Conservation (phyloP, 352 stramenopile genomes). For the Phytopythium montanum region DNA sequence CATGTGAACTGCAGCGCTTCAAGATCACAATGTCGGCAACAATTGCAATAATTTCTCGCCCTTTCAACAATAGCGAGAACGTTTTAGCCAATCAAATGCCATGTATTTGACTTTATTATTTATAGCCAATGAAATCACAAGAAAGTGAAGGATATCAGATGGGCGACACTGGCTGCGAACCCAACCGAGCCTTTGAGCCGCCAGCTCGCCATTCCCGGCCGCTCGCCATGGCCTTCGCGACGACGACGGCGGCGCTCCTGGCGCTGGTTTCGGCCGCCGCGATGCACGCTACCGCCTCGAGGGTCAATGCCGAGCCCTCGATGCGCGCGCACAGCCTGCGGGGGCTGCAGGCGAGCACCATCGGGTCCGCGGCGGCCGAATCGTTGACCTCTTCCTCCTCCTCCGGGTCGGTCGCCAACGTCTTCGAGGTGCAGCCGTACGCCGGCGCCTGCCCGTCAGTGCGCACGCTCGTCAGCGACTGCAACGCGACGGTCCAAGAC, state of each 20-base stretch:
- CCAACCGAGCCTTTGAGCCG: no score
- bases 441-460: conserved; percentile 1
- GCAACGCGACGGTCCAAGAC: background rate
- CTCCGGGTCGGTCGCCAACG: background rate
- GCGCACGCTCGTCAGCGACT: background rate
- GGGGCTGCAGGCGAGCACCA: background rate
- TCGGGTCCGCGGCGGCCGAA: background rate
- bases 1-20: no score
- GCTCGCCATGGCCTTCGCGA: background rate
- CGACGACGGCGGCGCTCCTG: background rate
- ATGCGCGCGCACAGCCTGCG: background rate
- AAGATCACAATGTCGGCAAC: no score
- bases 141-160: no score
- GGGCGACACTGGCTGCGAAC: no score
- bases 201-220: background rate
- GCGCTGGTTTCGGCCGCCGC: background rate
- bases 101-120: no score
- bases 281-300: background rate
- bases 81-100: no score
- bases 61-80: no score
- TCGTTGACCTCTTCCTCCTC: background rate
- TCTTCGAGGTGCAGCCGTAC: background rate
- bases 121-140: no score
- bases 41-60: no score
- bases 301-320: no score